phyloP scores from a whole-genome alignment of 768 basidiomycete genomes.

The Boletus rubropictus region DNA sequence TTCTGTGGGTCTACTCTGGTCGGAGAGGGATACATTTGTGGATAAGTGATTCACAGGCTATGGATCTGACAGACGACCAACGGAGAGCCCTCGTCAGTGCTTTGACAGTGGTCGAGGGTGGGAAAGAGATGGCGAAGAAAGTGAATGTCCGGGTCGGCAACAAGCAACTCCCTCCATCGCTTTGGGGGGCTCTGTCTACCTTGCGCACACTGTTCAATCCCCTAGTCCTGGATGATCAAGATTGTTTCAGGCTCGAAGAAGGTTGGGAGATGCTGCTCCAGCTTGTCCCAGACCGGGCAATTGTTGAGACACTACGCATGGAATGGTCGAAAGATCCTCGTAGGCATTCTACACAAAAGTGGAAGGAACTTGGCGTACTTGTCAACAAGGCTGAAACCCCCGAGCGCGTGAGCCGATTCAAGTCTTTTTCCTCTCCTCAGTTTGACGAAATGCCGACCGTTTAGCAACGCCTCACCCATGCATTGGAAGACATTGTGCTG shows the following conservation, averaged over 20 bases:
- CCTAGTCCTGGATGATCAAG: slow-evolving; percentile 75
- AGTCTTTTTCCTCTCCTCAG: not conserved
- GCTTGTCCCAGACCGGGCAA: slow-evolving; percentile 60
- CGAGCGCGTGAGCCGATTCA: slow-evolving; percentile 27
- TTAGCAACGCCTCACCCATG: slow-evolving; percentile 33
- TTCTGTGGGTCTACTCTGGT: slow-evolving; percentile 98
- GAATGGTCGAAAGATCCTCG: slow-evolving; percentile 54
- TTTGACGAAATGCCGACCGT: not conserved
- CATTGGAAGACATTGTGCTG: slow-evolving; percentile 82
- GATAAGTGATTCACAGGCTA: slow-evolving; percentile 86
- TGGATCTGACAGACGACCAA: slow-evolving; percentile 89
- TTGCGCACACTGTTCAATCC: slow-evolving; percentile 55
- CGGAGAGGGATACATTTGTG: slow-evolving; percentile 98
- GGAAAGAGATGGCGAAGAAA: slow-evolving; percentile 76
- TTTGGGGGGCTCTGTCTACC: slow-evolving; percentile 50
- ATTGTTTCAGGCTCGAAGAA: slow-evolving; percentile 66
- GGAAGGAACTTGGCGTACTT: slow-evolving; percentile 55
- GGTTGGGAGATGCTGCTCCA: slow-evolving; percentile 72
- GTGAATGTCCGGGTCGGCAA: slow-evolving; percentile 59
- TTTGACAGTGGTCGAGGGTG: slow-evolving; percentile 76
- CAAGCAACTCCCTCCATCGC: slow-evolving; percentile 59
- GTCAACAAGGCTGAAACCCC: slow-evolving; percentile 25
- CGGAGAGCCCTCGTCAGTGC: slow-evolving; percentile 82
- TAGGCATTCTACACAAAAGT: slow-evolving; percentile 63
- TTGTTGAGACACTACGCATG: slow-evolving; percentile 43